These are phyloP conservation scores for Secale cereale DNA, from an alignment of 176 grass and related monocot species.

Conservation along the genomic window DNA sequence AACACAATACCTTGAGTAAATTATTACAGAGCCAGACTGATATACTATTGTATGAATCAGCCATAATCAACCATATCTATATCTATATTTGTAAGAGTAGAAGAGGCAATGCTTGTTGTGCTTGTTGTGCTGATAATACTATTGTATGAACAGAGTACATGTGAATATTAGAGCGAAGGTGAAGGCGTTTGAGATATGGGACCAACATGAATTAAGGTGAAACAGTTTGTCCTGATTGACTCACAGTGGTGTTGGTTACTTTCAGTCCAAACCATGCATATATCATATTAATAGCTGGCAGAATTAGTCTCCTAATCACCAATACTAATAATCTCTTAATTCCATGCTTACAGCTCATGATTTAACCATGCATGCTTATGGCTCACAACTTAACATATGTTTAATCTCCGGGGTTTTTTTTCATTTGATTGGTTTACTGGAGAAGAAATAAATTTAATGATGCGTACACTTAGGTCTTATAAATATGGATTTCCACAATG, in stretches of 20 bases:
- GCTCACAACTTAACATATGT: not conserved
- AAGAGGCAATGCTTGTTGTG: not conserved
- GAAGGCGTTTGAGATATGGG: not conserved
- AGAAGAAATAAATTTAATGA: not conserved
- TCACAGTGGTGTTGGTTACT: not conserved
- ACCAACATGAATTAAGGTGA: not conserved
- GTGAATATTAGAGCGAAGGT: not conserved
- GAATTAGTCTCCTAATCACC: not conserved
- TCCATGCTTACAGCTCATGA: not conserved
- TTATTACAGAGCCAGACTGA: not conserved
- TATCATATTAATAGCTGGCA: not conserved
- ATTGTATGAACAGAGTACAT: not conserved
- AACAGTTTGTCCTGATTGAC: not conserved
- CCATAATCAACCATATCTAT: not conserved
- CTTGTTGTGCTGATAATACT: too few relatives aligned
- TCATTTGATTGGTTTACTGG: not conserved
- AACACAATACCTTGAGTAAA: not conserved
- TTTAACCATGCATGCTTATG: not conserved
- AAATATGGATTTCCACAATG: not conserved
- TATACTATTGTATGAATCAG: not conserved
- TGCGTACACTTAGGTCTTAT: not conserved
- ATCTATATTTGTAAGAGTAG: not conserved
- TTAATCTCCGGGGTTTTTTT: not conserved
- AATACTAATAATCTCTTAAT: not conserved
- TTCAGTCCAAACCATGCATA: not conserved